phyloP scores from a whole-genome alignment of 305 asterid genomes.

The Fraxinus platypoda region DNA sequence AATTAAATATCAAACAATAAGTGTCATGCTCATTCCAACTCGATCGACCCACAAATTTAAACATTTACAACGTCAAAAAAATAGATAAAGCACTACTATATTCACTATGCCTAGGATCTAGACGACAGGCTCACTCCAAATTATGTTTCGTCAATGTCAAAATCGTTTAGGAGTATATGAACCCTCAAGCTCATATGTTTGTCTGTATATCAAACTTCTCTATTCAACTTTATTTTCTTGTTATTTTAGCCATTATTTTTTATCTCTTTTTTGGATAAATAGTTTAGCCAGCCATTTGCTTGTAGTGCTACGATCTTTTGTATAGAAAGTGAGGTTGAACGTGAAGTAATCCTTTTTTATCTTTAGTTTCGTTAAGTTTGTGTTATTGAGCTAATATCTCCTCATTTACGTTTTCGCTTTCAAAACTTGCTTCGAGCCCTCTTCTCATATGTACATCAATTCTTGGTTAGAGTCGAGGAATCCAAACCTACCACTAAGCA shows the following conservation, averaged over 20 bases:
- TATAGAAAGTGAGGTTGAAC: not conserved
- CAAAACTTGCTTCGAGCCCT: not conserved
- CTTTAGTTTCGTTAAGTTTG: too few relatives aligned
- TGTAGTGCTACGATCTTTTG: not conserved
- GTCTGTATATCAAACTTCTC: conserved; percentile 24
- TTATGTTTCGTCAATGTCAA: conserved; percentile 31
- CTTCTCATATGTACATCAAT: not conserved
- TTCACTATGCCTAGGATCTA: conserved; percentile 23
- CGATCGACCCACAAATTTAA: not conserved
- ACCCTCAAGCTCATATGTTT: conserved; percentile 21
- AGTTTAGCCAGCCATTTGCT: not conserved
- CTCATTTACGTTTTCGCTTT: not conserved
- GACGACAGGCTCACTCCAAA: conserved; percentile 25
- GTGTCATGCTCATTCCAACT: not conserved
- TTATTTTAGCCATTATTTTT: not conserved
- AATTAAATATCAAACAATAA: too few relatives aligned
- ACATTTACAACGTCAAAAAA: not conserved
- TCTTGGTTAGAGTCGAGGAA: not conserved
- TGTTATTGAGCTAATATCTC: not conserved
- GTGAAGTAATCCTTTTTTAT: not conserved
- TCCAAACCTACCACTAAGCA: not conserved
- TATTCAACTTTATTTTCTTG: conserved; percentile 7
- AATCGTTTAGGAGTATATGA: conserved; percentile 8
- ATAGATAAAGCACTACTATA: too few relatives aligned
- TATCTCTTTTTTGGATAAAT: not conserved